Base-by-base conservation (phyloP, 139 green algal genomes). In the Chlamydomonas schloesseri region DNA sequence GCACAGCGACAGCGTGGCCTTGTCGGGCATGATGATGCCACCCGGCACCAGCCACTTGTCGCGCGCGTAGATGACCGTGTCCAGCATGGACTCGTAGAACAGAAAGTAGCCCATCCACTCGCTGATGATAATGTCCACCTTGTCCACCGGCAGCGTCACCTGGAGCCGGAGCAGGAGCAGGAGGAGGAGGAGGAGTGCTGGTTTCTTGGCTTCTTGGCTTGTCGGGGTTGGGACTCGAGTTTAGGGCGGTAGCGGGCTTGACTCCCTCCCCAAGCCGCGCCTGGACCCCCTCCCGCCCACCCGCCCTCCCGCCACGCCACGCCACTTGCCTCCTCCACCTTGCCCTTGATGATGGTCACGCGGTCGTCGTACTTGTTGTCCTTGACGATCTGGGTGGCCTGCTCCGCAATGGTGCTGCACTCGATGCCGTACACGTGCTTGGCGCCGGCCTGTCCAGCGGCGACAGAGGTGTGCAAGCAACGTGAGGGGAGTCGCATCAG, bases 91-190 rank as follows among this genome's bases (percentile, higher is more conserved):
- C 93, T 98, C 95, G 82, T 97, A 98, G 50, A 97, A 93, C 70
- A 98, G 77, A 82, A 96, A 97, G 90, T 97, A 98, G 62, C 95
- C 96, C 96, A 98, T 98, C 96, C 96, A 98, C 88, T 98, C 96
- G 29, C 84, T 94, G 34, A 98, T 91, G 73, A 98, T 98, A 74
- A 98, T 95, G 87, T 98, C 96, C 70, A 94, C 95, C 70, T 96
- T 89, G 9, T 95, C 84, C 23, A 97, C 95, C 5, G 91, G 91
- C 58, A 94, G 79, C 37, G 46, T 71, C n/a, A 90, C 67, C 67
- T 90, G 71, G 70, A 37, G 70, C 1, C 37, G 37, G 18, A 37
- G 29, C n/a, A n/a, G n/a, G n/a, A n/a, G n/a, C n/a, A n/a, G n/a
- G n/a, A n/a, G n/a, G n/a, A n/a, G n/a, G n/a, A n/a, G n/a, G n/a